phyloP scores from a whole-genome alignment of 2,329 filamentous ascomycete species.

The Fusarium gaditjirri region DNA sequence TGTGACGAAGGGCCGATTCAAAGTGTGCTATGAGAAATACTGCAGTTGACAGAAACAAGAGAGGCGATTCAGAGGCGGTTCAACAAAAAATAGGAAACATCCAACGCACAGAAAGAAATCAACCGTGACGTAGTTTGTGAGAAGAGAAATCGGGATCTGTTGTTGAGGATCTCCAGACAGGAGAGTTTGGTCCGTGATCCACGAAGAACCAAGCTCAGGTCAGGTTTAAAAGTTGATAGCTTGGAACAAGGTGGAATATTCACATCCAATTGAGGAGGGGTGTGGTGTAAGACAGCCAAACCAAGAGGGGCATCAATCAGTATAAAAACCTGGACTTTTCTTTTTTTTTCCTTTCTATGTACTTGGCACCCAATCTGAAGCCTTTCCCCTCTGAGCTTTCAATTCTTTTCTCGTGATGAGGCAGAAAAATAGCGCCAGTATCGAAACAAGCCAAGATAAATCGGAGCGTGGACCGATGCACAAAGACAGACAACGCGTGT shows the following conservation, averaged over 20 bases:
- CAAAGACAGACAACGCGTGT: constrained; percentile 1
- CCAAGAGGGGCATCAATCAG: constrained; percentile 19
- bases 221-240: constrained; percentile 10
- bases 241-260: constrained; percentile 16
- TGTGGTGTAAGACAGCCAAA: constrained; percentile 3
- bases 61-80: constrained; percentile 2
- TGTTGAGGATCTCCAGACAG: constrained; percentile 31
- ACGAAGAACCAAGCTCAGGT: constrained; percentile 13
- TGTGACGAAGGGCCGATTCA: constrained; percentile 25
- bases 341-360: neutral
- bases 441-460: constrained; percentile 14
- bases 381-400: neutral
- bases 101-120: constrained; percentile 2
- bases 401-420: neutral
- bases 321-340: constrained; percentile 17
- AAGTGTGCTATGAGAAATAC: neutral
- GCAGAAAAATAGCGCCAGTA: constrained; percentile 5
- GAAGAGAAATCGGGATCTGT: constrained; percentile 25
- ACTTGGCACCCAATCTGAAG: neutral
- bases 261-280: constrained; percentile 7
- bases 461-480: constrained; percentile 28
- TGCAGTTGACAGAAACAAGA: constrained; percentile 1
- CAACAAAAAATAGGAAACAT: constrained; percentile 15
- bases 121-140: constrained; percentile 39
- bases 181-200: constrained; percentile 44